A percentile compares a stretch with the other conserved stretches of the same genome.
These are phyloP conservation scores for Phytopythium helicoides DNA, from an alignment of 352 stramenopile genomes.

Conservation along the genomic window DNA sequence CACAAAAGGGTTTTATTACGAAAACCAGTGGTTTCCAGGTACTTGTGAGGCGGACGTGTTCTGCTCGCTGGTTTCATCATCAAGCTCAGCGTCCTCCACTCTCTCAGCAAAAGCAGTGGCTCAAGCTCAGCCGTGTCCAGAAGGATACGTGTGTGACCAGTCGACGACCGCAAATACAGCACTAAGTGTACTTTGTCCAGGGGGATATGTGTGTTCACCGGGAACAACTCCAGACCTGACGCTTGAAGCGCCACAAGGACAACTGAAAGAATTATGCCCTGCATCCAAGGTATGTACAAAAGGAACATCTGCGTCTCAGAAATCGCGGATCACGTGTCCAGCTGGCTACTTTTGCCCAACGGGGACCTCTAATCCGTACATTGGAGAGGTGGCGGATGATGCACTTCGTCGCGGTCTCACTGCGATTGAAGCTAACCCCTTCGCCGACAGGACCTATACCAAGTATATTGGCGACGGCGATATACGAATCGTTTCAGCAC, in stretches of 20 bases:
- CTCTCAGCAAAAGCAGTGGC: constrained; percentile 30
- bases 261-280: constrained; percentile 89
- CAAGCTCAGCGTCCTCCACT: constrained; percentile 6
- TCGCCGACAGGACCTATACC: constrained; percentile 64
- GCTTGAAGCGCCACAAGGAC: constrained; percentile 83
- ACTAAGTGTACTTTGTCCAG: constrained; percentile 73
- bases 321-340: constrained; percentile 78
- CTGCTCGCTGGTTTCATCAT: constrained; percentile 51
- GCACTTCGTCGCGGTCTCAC: constrained; percentile 74
- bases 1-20: constrained; percentile 89
- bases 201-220: constrained; percentile 93
- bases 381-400: constrained; percentile 90
- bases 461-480: constrained; percentile 90
- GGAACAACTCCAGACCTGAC: constrained; percentile 93
- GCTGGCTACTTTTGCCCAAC: constrained; percentile 95
- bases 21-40: constrained; percentile 92
- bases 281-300: constrained; percentile 87
- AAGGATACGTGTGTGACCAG: constrained; percentile 95
- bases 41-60: constrained; percentile 97
- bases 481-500: constrained; percentile 83
- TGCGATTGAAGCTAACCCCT: constrained; percentile 68
- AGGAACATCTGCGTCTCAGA: constrained; percentile 85
- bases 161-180: constrained; percentile 81
- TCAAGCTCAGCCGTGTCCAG: constrained; percentile 90
- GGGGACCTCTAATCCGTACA: constrained; percentile 86